Base-by-base conservation (phyloP, 306 rosid genomes). In the Vigna radiata region DNA sequence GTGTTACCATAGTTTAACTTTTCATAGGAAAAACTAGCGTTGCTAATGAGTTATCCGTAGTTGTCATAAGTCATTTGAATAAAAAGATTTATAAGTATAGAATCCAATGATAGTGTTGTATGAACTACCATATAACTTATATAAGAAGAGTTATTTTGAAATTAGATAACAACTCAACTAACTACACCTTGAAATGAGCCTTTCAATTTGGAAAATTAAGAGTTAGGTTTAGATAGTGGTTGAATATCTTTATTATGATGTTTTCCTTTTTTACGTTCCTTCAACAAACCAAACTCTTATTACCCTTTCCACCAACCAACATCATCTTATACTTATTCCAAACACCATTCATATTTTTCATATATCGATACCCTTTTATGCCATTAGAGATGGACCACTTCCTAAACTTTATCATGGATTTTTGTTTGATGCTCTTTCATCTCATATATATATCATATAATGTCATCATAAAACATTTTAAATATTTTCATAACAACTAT, bases 281-380 rank as follows among this genome's bases (percentile, higher is more conserved):
- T 60, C n/a, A 17, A 14, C 60, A 77, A 81, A 81, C 61, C 60
- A 50, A 1, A 14, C 17, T 71, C 65, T 50, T 58, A 76, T 50
- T 58, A 76, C 11, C 46, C 82, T 56, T 29, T 58, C 69, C 68
- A 17, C 75, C 85, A 64, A 80, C 84, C 10, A 21, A 47, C 50
- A 7, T 71, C 79, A 75, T 49, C 60, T 79, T 64, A 71, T 76
- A 59, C 47, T 53, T 33, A 33, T 33, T 33, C 37, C 5, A 33
- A 63, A 53, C 33, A 21, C 23, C 23, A 47, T 64, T 82, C 53
- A 68, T 15, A 23, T 19, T 25, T 39, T 43, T 12, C 15, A 67
- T 31, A 4, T 23, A 4, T 44, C 12, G 1, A 8, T 3, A 37
- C 47, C 0, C 46, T 25, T 62, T 62, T 33, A 37, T 33, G 33